Conservation (phyloP, 805 yeast genomes). For the Yamadazyma scolyti region DNA sequence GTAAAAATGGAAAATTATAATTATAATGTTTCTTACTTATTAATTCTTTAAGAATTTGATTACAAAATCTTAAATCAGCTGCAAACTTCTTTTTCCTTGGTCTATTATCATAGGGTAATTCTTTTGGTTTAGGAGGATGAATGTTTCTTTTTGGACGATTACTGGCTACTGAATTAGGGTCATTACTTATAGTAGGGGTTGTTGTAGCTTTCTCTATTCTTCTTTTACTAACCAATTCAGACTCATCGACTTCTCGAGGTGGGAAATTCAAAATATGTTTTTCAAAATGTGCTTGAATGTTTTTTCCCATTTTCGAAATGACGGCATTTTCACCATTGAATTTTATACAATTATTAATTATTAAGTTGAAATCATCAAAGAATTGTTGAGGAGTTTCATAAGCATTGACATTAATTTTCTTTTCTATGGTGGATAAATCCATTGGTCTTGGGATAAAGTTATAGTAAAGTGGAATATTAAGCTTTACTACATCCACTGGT, state of each 20-base stretch:
- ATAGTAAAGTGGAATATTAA: conserved; percentile 87
- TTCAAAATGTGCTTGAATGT: conserved; percentile 87
- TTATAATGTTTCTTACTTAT: conserved; percentile 77
- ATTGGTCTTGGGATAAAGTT: conserved; percentile 82
- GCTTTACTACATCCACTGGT: conserved; percentile 87
- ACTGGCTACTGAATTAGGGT: conserved; percentile 57
- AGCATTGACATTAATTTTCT: conserved; percentile 64
- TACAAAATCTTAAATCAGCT: conserved; percentile 84
- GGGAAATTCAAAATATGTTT: conserved; percentile 94
- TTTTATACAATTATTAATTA: conserved; percentile 76
- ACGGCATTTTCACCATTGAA: conserved; percentile 84
- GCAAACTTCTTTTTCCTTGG: conserved; percentile 92
- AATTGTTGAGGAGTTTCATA: conserved; percentile 70
- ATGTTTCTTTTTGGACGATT: conserved; percentile 94
- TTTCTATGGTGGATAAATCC: conserved; percentile 91
- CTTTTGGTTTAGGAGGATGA: conserved; percentile 94
- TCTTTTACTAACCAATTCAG: conserved; percentile 16
- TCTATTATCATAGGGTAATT: conserved; percentile 83
- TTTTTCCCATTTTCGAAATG: conserved; percentile 88
- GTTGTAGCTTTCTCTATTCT: conserved; percentile 7
- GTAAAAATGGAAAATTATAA: conserved; percentile 84
- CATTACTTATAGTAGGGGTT: neutral
- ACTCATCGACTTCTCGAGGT: conserved; percentile 29
- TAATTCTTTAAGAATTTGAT: conserved; percentile 77
- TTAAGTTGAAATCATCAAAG: conserved; percentile 73